phyloP scores from a whole-genome alignment of 2,329 filamentous ascomycete species.

The Calonectria honghensis region DNA sequence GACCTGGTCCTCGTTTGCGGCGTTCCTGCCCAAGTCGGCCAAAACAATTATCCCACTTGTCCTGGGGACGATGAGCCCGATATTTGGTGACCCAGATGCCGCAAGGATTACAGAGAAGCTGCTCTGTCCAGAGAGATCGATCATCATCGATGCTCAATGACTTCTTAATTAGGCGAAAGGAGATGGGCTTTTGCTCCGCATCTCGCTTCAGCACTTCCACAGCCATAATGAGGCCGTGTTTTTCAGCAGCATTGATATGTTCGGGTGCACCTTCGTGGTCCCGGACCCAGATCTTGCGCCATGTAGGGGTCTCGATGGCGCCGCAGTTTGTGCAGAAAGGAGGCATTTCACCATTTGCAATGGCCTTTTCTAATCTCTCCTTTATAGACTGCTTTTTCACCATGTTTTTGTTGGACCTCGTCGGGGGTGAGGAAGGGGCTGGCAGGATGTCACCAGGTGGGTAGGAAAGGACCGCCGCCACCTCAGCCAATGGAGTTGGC shows the following conservation, averaged over 20 bases:
- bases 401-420: constrained; percentile 77
- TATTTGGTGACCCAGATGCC: constrained; percentile 96
- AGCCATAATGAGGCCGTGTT: constrained; percentile 83
- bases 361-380: constrained; percentile 76
- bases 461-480: constrained; percentile 62
- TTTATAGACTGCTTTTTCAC: constrained; percentile 78
- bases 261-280: constrained; percentile 81
- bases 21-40: constrained; percentile 71
- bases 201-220: constrained; percentile 81
- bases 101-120: constrained; percentile 94
- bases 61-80: constrained; percentile 86
- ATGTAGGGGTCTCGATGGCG: constrained; percentile 95
- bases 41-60: constrained; percentile 85
- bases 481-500: constrained; percentile 43
- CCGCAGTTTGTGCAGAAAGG: constrained; percentile 95
- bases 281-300: constrained; percentile 94
- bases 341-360: constrained; percentile 88
- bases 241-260: constrained; percentile 82
- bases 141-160: constrained; percentile 77
- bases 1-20: constrained; percentile 68
- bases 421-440: constrained; percentile 63
- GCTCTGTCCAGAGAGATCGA: constrained; percentile 80
- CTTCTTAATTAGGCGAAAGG: constrained; percentile 88
- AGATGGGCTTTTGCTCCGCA: constrained; percentile 75
- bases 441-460: constrained; percentile 66